Percentiles rank a stretch among this genome's conserved stretches.
These are phyloP conservation scores for Arachnomyces sp. DNA, from an alignment of 2,329 filamentous ascomycete genomes.

Conservation along the genomic window DNA sequence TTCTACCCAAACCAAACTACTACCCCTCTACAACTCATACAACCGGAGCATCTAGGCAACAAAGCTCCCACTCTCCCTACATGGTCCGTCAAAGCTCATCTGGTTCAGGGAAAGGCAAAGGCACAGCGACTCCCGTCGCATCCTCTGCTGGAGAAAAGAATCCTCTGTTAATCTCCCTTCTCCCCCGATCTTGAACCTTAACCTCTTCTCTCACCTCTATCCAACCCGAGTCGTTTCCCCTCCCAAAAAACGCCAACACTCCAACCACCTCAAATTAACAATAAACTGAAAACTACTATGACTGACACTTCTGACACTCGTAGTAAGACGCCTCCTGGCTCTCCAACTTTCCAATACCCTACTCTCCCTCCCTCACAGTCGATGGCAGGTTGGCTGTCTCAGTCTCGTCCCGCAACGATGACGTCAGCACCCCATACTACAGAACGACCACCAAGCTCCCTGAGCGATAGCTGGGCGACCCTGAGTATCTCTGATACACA, in stretches of 20 bases:
- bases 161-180: conserved; percentile 1
- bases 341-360: conserved; percentile 32
- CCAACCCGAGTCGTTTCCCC: too few relatives aligned
- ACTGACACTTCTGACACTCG: conserved; percentile 30
- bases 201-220: background rate
- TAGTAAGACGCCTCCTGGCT: conserved; percentile 20
- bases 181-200: conserved; percentile 2
- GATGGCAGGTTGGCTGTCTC: conserved; percentile 34
- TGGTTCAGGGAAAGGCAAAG: too few relatives aligned
- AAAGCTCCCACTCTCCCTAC: too few relatives aligned
- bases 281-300: conserved; percentile 22
- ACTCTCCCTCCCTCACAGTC: conserved; percentile 32
- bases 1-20: too few relatives aligned
- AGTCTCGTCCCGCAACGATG: conserved; percentile 34
- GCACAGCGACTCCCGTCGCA: too few relatives aligned
- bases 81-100: too few relatives aligned
- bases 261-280: conserved; percentile 12
- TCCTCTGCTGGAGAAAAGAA: too few relatives aligned
- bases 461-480: conserved; percentile 41
- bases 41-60: too few relatives aligned
- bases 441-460: conserved; percentile 21
- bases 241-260: conserved; percentile 1
- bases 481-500: conserved; percentile 36
- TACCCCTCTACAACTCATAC: too few relatives aligned
- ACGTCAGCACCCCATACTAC: conserved; percentile 23